Evolutionary conservation across 2,329 filamentous ascomycete genomes (phyloP).

Genomic region (Stemphylium beticola): DNA sequence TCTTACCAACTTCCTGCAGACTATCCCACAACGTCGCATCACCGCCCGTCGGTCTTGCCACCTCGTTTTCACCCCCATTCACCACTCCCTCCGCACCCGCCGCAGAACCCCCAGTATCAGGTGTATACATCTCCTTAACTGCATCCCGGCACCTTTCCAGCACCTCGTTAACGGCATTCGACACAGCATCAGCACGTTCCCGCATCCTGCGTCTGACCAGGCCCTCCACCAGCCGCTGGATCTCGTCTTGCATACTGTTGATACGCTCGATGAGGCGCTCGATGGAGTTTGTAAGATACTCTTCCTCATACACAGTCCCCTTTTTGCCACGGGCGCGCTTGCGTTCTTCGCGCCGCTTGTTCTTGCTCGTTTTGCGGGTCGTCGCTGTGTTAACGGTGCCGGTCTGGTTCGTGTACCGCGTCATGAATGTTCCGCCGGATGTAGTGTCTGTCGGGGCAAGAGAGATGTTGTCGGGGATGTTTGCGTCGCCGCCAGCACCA

Average conservation of each 20-base stretch:
- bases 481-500: slow-evolving; percentile 50
- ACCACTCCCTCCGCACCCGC: slow-evolving; percentile 2
- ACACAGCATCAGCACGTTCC: slow-evolving; percentile 81
- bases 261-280: slow-evolving; percentile 82
- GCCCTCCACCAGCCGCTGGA: slow-evolving; percentile 75
- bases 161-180: slow-evolving; percentile 76
- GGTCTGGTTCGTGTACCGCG: slow-evolving; percentile 81
- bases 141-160: slow-evolving; percentile 71
- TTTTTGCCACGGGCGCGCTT: slow-evolving; percentile 95
- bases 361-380: slow-evolving; percentile 83
- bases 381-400: slow-evolving; percentile 76
- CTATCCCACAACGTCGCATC: slow-evolving; percentile 56
- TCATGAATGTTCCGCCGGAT: slow-evolving; percentile 82
- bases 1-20: slow-evolving; percentile 47
- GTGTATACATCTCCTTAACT: slow-evolving; percentile 61
- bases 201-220: slow-evolving; percentile 83
- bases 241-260: slow-evolving; percentile 74
- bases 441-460: slow-evolving; percentile 87
- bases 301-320: slow-evolving; percentile 96
- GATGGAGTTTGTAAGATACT: slow-evolving; percentile 91
- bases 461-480: slow-evolving; percentile 91
- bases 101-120: background rate
- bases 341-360: slow-evolving; percentile 86
- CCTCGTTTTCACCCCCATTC: slow-evolving; percentile 22
- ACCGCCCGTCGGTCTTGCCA: slow-evolving; percentile 48